phyloP scores from a whole-genome alignment of 2,329 filamentous ascomycete species.

The Orbilia blumenaviensis region DNA sequence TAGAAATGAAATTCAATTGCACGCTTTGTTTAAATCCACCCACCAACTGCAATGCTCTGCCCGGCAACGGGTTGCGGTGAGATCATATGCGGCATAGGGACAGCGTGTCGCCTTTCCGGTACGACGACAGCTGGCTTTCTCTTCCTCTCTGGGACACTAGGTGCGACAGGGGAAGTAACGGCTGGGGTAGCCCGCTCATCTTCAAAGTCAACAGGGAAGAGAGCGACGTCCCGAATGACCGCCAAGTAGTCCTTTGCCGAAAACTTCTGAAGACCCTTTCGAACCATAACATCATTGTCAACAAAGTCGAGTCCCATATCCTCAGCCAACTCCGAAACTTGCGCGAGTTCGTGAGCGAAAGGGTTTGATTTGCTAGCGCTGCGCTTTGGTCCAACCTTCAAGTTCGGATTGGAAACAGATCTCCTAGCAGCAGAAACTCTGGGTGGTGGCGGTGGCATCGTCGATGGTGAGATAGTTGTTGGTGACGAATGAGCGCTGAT shows the following conservation, averaged over 20 bases:
- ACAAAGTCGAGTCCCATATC: constrained; percentile 69
- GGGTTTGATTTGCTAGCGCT: constrained; percentile 68
- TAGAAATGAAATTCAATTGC: background rate
- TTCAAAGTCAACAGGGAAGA: constrained; percentile 10
- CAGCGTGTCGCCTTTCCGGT: constrained; percentile 19
- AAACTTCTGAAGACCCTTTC: constrained; percentile 76
- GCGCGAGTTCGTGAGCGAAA: constrained; percentile 87
- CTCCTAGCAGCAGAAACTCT: constrained; percentile 34
- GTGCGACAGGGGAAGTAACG: background rate
- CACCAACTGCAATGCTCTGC: constrained; percentile 31
- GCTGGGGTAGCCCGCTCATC: constrained; percentile 5
- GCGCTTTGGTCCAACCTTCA: constrained; percentile 58
- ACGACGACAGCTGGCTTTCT: constrained; percentile 25
- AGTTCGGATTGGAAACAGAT: constrained; percentile 51
- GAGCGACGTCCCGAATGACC: constrained; percentile 68
- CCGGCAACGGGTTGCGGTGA: constrained; percentile 23
- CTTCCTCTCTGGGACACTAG: constrained; percentile 24
- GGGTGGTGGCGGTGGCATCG: constrained; percentile 40
- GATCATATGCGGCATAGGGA: constrained; percentile 7
- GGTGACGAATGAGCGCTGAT: constrained; percentile 52
- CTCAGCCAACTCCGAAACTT: constrained; percentile 92
- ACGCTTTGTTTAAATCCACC: constrained; percentile 39
- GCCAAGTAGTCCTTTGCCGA: constrained; percentile 82
- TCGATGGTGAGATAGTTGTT: constrained; percentile 13
- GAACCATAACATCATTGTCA: constrained; percentile 75